A percentile compares a stretch with the other conserved stretches of the same genome.
phyloP scores from a whole-genome alignment of 2,329 filamentous ascomycete species.

The Atkinsonella texensis region DNA sequence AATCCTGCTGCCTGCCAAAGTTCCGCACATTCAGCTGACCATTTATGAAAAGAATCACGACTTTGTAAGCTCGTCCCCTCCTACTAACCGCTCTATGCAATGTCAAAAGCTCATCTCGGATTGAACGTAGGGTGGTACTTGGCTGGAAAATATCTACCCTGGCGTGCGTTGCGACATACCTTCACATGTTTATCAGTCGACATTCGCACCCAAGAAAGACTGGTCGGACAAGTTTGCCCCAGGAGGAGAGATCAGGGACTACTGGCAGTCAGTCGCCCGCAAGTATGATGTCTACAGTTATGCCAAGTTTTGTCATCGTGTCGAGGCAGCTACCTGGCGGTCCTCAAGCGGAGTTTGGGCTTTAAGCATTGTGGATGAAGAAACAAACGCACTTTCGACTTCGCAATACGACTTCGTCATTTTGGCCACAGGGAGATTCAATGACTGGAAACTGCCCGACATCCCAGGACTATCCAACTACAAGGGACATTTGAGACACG shows the following conservation, averaged over 20 bases:
- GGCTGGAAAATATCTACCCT: conserved; percentile 47
- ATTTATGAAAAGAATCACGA: conserved; percentile 59
- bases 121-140: conserved; percentile 32
- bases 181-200: conserved; percentile 57
- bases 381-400: conserved; percentile 19
- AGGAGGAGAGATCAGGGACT: conserved; percentile 53
- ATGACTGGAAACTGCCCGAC: conserved; percentile 50
- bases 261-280: conserved; percentile 49
- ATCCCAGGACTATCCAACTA: conserved; percentile 45
- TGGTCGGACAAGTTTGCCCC: conserved; percentile 59
- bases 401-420: conserved; percentile 49
- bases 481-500: conserved; percentile 44
- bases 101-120: not conserved
- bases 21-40: conserved; percentile 52
- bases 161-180: conserved; percentile 59
- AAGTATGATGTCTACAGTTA: conserved; percentile 54
- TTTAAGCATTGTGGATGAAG: conserved; percentile 26
- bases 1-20: conserved; percentile 53
- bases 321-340: conserved; percentile 46
- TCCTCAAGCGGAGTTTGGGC: conserved; percentile 41
- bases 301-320: conserved; percentile 41
- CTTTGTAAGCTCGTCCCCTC: conserved; percentile 34
- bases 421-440: conserved; percentile 53
- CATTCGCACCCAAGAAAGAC: conserved; percentile 53
- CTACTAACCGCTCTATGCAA: conserved; percentile 10